Evolutionary conservation across 805 yeast genomes (phyloP).

Genomic region (Tetrapisispora namnaoensis): DNA sequence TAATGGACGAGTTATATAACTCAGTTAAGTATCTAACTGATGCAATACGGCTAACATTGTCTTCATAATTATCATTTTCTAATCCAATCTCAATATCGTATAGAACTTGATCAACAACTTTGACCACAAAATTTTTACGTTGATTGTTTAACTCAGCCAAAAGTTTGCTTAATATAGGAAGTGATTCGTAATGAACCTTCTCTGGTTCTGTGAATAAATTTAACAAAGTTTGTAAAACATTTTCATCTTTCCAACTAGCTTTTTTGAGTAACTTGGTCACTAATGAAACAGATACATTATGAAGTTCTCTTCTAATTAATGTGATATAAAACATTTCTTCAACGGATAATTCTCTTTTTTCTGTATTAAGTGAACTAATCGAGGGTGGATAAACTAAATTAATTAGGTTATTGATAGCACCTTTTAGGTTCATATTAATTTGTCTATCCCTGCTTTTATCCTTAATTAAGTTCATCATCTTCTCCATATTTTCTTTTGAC

Average conservation of each 20-base stretch:
- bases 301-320: conserved; percentile 45
- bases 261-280: conserved; percentile 33
- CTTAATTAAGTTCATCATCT: conserved; percentile 50
- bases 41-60: conserved; percentile 52
- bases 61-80: conserved; percentile 51
- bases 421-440: conserved; percentile 44
- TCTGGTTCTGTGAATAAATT: conserved; percentile 50
- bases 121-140: conserved; percentile 34
- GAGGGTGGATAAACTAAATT: conserved; percentile 47
- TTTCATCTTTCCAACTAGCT: conserved; percentile 39
- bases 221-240: conserved; percentile 28
- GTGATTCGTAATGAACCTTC: conserved; percentile 46
- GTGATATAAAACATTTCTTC: conserved; percentile 42
- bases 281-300: conserved; percentile 25
- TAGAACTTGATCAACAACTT: conserved; percentile 49
- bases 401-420: conserved; percentile 49
- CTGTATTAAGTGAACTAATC: conserved; percentile 28
- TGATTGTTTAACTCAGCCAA: conserved; percentile 30
- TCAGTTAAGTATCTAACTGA: conserved; percentile 52
- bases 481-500: conserved; percentile 47
- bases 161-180: conserved; percentile 41
- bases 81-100: conserved; percentile 60
- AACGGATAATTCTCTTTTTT: conserved; percentile 26
- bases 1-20: conserved; percentile 39
- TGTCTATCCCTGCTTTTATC: conserved; percentile 39